These are phyloP conservation scores for Cercophora newfieldiana DNA, from an alignment of 495 filamentous ascomycete species.

Conservation along the genomic window DNA sequence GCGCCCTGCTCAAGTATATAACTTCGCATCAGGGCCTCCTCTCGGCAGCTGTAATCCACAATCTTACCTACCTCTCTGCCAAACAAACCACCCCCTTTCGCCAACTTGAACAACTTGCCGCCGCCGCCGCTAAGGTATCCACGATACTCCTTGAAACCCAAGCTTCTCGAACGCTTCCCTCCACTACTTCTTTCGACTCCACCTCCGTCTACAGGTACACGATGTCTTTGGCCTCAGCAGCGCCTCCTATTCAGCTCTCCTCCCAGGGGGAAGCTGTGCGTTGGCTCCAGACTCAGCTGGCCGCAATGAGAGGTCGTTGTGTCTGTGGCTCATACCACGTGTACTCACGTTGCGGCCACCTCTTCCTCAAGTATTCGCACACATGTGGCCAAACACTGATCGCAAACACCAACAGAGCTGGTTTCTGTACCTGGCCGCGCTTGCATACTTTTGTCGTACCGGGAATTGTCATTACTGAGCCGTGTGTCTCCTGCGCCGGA, in stretches of 20 bases:
- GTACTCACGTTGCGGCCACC: neutral
- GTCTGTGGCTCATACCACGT: neutral
- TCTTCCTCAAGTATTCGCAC: neutral
- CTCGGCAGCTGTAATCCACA: neutral
- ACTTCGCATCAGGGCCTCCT: neutral
- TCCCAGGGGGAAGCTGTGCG: neutral
- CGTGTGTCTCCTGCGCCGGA: neutral
- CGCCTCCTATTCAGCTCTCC: neutral
- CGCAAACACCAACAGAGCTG: neutral
- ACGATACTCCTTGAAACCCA: slow-evolving; percentile 1
- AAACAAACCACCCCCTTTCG: neutral
- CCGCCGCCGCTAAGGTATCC: too few relatives aligned
- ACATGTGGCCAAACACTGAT: neutral
- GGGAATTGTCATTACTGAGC: neutral
- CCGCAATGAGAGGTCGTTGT: neutral
- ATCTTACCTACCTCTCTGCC: neutral
- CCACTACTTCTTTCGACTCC: too few relatives aligned
- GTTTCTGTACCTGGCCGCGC: neutral
- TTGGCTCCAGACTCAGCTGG: slow-evolving; percentile 1
- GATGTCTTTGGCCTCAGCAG: too few relatives aligned
- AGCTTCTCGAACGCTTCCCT: neutral
- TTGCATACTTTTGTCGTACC: neutral
- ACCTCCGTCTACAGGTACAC: too few relatives aligned
- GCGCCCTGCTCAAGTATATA: neutral
- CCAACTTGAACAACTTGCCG: too few relatives aligned